Evolutionary conservation across 1,284 basidiomycete genomes (phyloP).

Genomic region (Papiliotrema nemorosa): DNA sequence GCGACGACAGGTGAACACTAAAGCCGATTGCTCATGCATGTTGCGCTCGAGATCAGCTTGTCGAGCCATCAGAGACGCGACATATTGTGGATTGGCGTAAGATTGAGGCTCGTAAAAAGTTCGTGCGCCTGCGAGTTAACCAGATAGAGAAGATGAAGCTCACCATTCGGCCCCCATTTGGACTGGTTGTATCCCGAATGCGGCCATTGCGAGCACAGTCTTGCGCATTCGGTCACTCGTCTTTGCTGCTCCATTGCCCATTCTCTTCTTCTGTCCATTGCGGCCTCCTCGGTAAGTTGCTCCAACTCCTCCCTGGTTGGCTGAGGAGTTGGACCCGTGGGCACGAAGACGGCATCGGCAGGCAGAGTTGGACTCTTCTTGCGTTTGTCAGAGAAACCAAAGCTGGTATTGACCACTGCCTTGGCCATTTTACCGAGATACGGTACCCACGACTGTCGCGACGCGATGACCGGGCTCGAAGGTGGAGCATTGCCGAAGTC

Average conservation of each 20-base stretch:
- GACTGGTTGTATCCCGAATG: conserved; percentile 68
- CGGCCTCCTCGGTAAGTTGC: conserved; percentile 11
- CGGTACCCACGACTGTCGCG: conserved; percentile 32
- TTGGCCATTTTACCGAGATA: conserved; percentile 42
- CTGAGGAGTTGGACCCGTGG: neutral
- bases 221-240: conserved; percentile 35
- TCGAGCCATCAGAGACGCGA: conserved; percentile 58
- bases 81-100: conserved; percentile 63
- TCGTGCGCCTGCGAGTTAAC: conserved; percentile 23
- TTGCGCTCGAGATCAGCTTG: conserved; percentile 55
- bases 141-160: conserved; percentile 14
- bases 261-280: conserved; percentile 15
- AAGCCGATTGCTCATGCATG: conserved; percentile 17
- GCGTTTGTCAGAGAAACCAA: conserved; percentile 10
- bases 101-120: conserved; percentile 66
- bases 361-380: neutral
- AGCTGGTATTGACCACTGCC: conserved; percentile 30
- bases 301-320: conserved; percentile 11
- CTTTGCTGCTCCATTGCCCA: conserved; percentile 35
- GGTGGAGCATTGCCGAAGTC: too few relatives aligned
- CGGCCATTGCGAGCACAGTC: conserved; percentile 63
- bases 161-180: conserved; percentile 70
- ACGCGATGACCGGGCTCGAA: neutral
- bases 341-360: neutral
- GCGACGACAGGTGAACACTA: conserved; percentile 24